Evolutionary conservation across 2,329 filamentous ascomycete genomes (phyloP), one percentile per base, ranked within the genome.

Genomic region (Cercospora berteroae): DNA sequence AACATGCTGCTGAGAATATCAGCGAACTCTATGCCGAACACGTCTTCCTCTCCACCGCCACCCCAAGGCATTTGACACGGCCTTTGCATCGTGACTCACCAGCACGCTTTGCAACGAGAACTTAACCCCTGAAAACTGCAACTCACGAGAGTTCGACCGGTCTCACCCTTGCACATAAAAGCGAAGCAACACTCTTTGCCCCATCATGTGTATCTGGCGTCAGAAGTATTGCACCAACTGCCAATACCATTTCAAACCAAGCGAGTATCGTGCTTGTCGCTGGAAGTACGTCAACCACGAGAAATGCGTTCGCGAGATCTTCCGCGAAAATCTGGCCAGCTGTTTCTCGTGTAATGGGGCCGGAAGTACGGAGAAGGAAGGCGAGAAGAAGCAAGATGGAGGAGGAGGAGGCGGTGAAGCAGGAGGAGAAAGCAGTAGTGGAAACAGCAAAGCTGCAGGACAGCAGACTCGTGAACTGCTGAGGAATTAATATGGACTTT

Each of bases 281-380:
- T 50, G 42, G 36, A 61, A 61, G 16, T 61, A 61, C 25, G 16
- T 25, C 27, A 50, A 61, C 3, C 25, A 23, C 16, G 59, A 61
- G 25, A 27, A 48, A 5, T 61, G 59, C 5, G 36, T 29, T 13
- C 36, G 59, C 9, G 18, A 48, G 16, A 42, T 44, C 18, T 48
- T 27, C 27, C 36, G 59, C 8, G 59, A 48, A 8, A 50, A 48
- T 12, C 5, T 61, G 9, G 23, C 20, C 8, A 25, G 25, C n/a
- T 61, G 59, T n/a, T 44, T 48, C 59, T 44, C 42, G 13, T 61
- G 59, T 31, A 61, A 50, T 48, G 59, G 59, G 13, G 59, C 59
- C 18, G 59, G 39, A 25, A 59, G 29, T 5, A 42, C 31, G 16
- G 5, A 7, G 13, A 16, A 39, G 13, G 13, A 39, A 39, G 33